phyloP scores from a whole-genome alignment of 257 asterid species.

The Solanum pimpinellifolium region DNA sequence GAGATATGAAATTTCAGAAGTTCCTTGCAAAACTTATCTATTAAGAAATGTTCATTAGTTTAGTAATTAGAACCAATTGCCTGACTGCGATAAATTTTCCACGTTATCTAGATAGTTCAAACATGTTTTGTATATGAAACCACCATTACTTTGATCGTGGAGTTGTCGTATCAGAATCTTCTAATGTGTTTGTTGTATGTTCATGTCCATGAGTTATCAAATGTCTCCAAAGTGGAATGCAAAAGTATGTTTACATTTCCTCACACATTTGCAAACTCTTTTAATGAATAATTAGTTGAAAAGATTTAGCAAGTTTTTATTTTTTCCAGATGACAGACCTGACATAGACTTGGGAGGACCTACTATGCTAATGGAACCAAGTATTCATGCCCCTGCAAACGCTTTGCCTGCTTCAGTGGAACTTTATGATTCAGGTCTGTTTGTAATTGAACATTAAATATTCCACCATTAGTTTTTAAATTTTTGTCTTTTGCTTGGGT shows the following conservation, averaged over 20 bases:
- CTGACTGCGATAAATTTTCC: background rate
- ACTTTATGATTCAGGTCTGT: background rate
- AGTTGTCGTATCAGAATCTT: background rate
- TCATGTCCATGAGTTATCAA: constrained; percentile 15
- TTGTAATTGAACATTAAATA: background rate
- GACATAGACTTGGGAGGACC: constrained; percentile 1
- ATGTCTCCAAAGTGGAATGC: background rate
- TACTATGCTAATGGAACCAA: constrained; percentile 1
- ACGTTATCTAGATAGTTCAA: background rate
- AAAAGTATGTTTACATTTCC: constrained; percentile 11
- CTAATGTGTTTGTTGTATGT: background rate
- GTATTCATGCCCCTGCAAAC: background rate
- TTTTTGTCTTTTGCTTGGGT: background rate
- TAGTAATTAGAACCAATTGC: background rate
- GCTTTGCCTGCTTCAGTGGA: background rate
- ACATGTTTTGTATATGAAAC: background rate
- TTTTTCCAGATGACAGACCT: constrained; percentile 10
- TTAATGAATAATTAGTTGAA: background rate
- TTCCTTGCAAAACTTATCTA: background rate
- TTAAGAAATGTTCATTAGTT: background rate
- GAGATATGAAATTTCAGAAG: background rate
- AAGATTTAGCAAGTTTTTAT: background rate
- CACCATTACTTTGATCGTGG: background rate
- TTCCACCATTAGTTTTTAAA: background rate
- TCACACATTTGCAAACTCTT: background rate